Evolutionary conservation across 192 early-diverging fungal genomes (phyloP), one percentile per base, ranked within the genome.

Genomic region (Coemansia sp.): DNA sequence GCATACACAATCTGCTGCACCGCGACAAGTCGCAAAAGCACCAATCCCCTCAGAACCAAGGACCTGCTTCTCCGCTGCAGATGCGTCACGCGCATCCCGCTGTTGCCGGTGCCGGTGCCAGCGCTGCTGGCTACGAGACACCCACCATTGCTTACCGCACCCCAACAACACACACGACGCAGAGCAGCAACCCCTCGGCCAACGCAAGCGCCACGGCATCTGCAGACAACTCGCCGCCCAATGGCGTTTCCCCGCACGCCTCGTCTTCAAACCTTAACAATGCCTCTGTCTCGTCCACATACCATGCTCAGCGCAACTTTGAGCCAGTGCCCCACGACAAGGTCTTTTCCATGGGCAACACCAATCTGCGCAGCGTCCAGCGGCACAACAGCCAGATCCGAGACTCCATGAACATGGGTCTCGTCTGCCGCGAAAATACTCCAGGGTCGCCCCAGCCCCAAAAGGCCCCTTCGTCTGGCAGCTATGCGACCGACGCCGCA

Each of bases 71-170:
- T 16, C 60, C 67, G 51, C 54, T 42, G 36, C 61, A 61, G 60
- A 9, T 45, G 58, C 28, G 61, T 47, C 36, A 61, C 54, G 24
- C 67, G 71, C 55, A 46, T n/a, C 23, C 53, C 42, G 73, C 35
- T 28, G 49, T 47, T 42, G 39, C 39, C 11, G 39, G 39, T 13
- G 13, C 5, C 13, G 39, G 39, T 42, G 39, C 39, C 39, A 16
- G 39, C 11, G 39, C 39, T 42, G 1, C 13, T 16, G 39, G 65
- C 47, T 25, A 61, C 50, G 75, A 71, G 19, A 69, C 69, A 3
- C 75, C 75, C 9, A 72, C 75, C 29, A 78, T 78, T 47, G 75
- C 75, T 18, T 78, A 78, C 34, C 75, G 75, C 58, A 71, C 75
- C 3, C 69, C 75, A 16, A 68, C 66, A 6, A 52, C 42, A 39